A percentile compares a stretch with the other conserved stretches of the same genome.
phyloP scores from a whole-genome alignment of 129 eudicot genomes.

The Saposhnikovia divaricata region DNA sequence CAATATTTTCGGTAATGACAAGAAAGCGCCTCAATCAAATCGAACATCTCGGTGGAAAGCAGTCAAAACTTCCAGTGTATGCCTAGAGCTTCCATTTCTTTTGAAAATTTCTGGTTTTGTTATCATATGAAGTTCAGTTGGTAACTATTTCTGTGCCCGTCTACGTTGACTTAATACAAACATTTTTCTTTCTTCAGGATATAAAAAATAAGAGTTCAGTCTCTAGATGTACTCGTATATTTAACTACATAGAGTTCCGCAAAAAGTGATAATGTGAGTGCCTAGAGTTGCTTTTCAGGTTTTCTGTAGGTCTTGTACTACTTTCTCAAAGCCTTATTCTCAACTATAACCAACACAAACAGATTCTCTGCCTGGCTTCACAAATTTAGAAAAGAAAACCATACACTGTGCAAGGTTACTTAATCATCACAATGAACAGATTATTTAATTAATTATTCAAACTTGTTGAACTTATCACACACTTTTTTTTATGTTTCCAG shows the following conservation, averaged over 20 bases:
- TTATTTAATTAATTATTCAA: no score
- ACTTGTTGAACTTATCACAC: neutral
- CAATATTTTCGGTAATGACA: neutral
- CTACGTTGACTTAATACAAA: neutral
- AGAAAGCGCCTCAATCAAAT: neutral
- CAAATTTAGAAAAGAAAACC: neutral
- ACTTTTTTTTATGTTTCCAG: neutral
- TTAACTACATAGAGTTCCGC: neutral
- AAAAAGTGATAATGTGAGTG: no score
- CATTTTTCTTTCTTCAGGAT: neutral
- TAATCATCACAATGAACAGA: neutral
- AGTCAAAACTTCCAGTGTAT: neutral
- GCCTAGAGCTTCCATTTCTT: neutral
- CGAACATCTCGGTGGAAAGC: neutral
- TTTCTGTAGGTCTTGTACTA: no score
- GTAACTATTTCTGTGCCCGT: neutral
- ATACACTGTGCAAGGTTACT: neutral
- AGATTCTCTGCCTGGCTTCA: neutral
- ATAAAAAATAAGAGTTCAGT: neutral
- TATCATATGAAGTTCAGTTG: neutral
- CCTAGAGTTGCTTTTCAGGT: no score
- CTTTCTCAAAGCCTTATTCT: neutral
- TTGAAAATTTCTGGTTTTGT: neutral
- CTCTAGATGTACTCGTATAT: neutral
- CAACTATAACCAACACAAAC: neutral